These are phyloP conservation scores for Aspergillus sp. DNA, from an alignment of 2,329 filamentous ascomycete genomes.

Conservation along the genomic window DNA sequence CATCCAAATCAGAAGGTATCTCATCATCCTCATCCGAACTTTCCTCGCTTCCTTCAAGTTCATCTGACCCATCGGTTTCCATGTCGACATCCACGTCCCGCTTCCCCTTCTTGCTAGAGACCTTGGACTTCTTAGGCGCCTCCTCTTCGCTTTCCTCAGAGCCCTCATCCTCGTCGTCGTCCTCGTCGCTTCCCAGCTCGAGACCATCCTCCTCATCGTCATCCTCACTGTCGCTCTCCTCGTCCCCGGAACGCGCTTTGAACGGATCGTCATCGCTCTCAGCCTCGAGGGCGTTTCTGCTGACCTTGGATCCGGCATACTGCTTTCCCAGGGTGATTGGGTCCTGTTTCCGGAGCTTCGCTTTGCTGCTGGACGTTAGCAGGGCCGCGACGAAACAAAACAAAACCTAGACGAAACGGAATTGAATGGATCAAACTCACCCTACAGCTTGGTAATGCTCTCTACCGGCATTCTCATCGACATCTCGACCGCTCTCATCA, in stretches of 20 bases:
- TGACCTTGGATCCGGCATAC: slow-evolving; percentile 76
- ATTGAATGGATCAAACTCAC: slow-evolving; percentile 39
- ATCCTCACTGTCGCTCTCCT: slow-evolving; percentile 33
- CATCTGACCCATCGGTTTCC: slow-evolving; percentile 27
- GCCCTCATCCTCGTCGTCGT: slow-evolving; percentile 21
- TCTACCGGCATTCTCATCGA: slow-evolving; percentile 59
- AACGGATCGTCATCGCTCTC: slow-evolving; percentile 53
- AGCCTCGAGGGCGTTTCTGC: slow-evolving; percentile 64
- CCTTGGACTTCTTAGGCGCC: slow-evolving; percentile 5
- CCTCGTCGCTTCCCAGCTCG: slow-evolving; percentile 23
- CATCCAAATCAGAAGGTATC: slow-evolving; percentile 6
- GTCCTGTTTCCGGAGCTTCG: slow-evolving; percentile 75
- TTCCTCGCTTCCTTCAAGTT: slow-evolving; percentile 24
- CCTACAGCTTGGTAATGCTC: slow-evolving; percentile 85
- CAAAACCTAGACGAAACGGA: neutral
- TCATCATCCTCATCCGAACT: slow-evolving; percentile 26
- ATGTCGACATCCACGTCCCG: slow-evolving; percentile 20
- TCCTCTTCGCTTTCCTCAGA: slow-evolving; percentile 19
- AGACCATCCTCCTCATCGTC: slow-evolving; percentile 20
- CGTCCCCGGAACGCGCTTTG: slow-evolving; percentile 35
- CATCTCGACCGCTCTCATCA: slow-evolving; percentile 51
- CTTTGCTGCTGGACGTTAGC: slow-evolving; percentile 58
- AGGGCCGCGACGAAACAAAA: slow-evolving; percentile 1
- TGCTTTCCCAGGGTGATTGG: slow-evolving; percentile 69
- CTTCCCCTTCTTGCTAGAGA: slow-evolving; percentile 15